Conservation (phyloP, 192 early-diverging fungal genomes). For the Linderina pennispora region DNA sequence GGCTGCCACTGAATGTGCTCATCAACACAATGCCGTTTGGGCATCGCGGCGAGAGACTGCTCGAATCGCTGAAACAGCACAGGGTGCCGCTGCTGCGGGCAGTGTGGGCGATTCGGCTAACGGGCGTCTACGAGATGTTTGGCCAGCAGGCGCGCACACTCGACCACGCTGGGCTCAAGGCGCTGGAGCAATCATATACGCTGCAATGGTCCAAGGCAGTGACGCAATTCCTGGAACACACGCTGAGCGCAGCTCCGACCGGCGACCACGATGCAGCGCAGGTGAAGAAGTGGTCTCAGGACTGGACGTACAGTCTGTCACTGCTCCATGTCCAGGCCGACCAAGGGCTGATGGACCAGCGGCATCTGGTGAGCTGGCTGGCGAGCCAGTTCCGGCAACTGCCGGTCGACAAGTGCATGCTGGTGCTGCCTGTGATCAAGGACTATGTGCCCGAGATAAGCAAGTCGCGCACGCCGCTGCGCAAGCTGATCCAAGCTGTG, state of each 20-base stretch:
- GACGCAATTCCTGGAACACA: conserved; percentile 32
- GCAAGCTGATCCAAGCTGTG: conserved; percentile 34
- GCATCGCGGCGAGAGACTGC: conserved; percentile 55
- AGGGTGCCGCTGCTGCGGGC: conserved; percentile 58
- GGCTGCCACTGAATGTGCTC: conserved; percentile 29
- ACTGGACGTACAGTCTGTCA: conserved; percentile 24
- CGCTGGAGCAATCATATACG: conserved; percentile 19
- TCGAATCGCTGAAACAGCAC: conserved; percentile 50
- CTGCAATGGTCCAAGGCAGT: conserved; percentile 33
- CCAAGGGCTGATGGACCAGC: conserved; percentile 42
- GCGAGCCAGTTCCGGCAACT: conserved; percentile 18
- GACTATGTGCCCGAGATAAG: conserved; percentile 37
- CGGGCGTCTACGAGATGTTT: conserved; percentile 57
- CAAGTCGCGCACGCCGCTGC: conserved; percentile 42
- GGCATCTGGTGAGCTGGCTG: conserved; percentile 39
- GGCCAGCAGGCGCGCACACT: conserved; percentile 24
- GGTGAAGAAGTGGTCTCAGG: conserved; percentile 7
- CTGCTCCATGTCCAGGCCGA: conserved; percentile 35
- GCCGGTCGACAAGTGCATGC: conserved; percentile 35
- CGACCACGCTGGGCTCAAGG: conserved; percentile 13
- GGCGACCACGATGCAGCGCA: background rate
- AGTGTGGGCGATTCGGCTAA: conserved; percentile 65
- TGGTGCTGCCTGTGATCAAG: conserved; percentile 16
- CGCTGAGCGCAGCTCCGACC: conserved; percentile 20
- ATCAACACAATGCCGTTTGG: conserved; percentile 24